Evolutionary conservation across 2,329 filamentous ascomycete species (phyloP), one percentile per base, ranked within the genome.

Genomic region (Colletotrichum costaricense): DNA sequence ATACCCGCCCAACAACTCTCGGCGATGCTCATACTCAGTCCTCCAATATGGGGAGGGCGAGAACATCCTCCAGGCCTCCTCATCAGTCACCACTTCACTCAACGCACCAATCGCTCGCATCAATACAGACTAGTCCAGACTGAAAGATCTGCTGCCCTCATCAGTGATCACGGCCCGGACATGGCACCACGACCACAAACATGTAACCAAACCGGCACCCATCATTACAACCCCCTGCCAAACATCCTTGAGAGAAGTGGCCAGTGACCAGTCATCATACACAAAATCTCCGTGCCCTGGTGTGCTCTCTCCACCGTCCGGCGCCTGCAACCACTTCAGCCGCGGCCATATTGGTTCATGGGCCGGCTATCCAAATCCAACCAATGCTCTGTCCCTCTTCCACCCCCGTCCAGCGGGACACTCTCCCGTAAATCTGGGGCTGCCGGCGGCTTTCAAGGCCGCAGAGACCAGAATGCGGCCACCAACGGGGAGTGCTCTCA

Each of bases 351-450:
- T 46, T 46, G 42, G 42, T 19, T 46, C 42, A 59, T 58, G 24
- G 55, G 3, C 33, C 42, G 38, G 26, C 55, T 54, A 22, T 35
- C 26, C 66, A 69, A 49, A 46, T 16, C 42, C 42, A n/a, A 46
- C 42, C 42, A 46, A n/a, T 19, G 65, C 58, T 42, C 33, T 60
- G 35, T 14, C 5, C 35, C 16, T 16, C 35, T 16, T 42, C 35
- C 35, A 42, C 55, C 14, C 5, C 55, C 66, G 11, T 35, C 56
- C 30, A 52, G 26, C 60, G 66, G 46, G 56, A 70, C 62, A 33
- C n/a, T 57, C 70, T 56, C 26, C 67, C 70, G 60, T 57, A 64
- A 46, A 65, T 56, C 67, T 65, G 60, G 70, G 55, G 66, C 66
- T 8, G 26, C 54, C 28, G 57, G 30, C 55, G 30, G 42, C 46